Base-by-base conservation (phyloP, 805 yeast species). In the Diddensiella transvaalensis region DNA sequence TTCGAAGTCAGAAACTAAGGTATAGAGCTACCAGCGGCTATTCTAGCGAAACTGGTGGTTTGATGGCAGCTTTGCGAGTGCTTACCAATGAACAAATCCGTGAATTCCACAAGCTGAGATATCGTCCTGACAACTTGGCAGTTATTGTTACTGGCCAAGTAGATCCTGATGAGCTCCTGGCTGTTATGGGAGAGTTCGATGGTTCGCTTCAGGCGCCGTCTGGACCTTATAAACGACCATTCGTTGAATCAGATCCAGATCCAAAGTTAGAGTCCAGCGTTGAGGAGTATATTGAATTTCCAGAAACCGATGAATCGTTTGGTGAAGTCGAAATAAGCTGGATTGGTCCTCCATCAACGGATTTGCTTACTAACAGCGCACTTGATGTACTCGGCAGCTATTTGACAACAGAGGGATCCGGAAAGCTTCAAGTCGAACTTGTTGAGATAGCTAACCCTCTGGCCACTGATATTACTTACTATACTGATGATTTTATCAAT, bases 21-120 rank as follows among this genome's bases (percentile, higher is more conserved):
- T 70, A 60, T 49, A 68, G 80, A 52, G 62, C 71, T 10, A 71
- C 73, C 0, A 84, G 91, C 19, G 98, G 96, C 2, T 93, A 91
- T 63, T 79, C 89, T 8, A 82, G 93, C 5, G 97, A 93, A 63
- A 91, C 98, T 5, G 99, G 99, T 45, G 99, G 99, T 0, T 68
- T 88, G 42, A 79, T 88, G 66, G 74, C 76, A 23, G 87, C 88
- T 50, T 75, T 93, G 55, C 78, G 97, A 52, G 74, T 73, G 2
- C 72, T 93, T 58, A 77, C 85, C 1, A 83, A 81, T 55, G 85
- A 82, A 1, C 82, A 83, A 40, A 91, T 93, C 56, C 76, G 83
- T 56, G 68, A 80, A 19, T 93, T 87, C 61, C 98, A 93, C 65
- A 68, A 73, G 23, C 65, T 71, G 13, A 69, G 78, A 60, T 93